These are phyloP conservation scores for Phialophora chinensis DNA, from an alignment of 2,329 filamentous ascomycete species.

Conservation along the genomic window DNA sequence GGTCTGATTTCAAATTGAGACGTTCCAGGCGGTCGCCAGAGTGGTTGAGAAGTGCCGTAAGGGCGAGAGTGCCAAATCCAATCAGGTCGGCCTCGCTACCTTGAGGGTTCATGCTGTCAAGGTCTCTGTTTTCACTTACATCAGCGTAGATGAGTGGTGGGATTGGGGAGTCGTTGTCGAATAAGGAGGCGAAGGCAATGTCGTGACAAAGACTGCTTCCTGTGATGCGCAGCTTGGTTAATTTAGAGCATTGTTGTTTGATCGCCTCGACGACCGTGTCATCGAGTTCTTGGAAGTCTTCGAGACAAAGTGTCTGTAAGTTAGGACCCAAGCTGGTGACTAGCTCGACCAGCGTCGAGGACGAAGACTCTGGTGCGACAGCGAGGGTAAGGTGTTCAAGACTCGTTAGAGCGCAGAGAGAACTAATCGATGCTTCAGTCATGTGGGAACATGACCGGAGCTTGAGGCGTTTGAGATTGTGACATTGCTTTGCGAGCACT, in stretches of 20 bases:
- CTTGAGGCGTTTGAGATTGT: slow-evolving; percentile 75
- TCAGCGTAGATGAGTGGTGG: slow-evolving; percentile 73
- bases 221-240: slow-evolving; percentile 80
- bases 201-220: slow-evolving; percentile 80
- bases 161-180: slow-evolving; percentile 66
- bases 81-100: slow-evolving; percentile 64
- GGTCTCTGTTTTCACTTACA: slow-evolving; percentile 75
- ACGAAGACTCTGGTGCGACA: slow-evolving; percentile 60
- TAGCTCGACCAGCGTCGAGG: slow-evolving; percentile 65
- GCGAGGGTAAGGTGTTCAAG: slow-evolving; percentile 79
- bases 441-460: slow-evolving; percentile 79
- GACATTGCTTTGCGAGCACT: slow-evolving; percentile 68
- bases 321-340: slow-evolving; percentile 67
- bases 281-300: slow-evolving; percentile 67
- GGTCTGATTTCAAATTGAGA: slow-evolving; percentile 81
- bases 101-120: slow-evolving; percentile 72
- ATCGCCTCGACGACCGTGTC: slow-evolving; percentile 74
- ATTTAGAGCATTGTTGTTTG: slow-evolving; percentile 68
- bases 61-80: slow-evolving; percentile 76
- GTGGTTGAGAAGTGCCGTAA: slow-evolving; percentile 82
- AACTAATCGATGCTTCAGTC: slow-evolving; percentile 67
- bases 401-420: slow-evolving; percentile 65
- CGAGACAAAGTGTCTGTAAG: slow-evolving; percentile 79
- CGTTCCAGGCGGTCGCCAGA: slow-evolving; percentile 70
- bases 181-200: slow-evolving; percentile 72